Evolutionary conservation across 2,329 filamentous ascomycete genomes (phyloP), one percentile per base, ranked within the genome.

Genomic region (Sporothrix variecibatus): DNA sequence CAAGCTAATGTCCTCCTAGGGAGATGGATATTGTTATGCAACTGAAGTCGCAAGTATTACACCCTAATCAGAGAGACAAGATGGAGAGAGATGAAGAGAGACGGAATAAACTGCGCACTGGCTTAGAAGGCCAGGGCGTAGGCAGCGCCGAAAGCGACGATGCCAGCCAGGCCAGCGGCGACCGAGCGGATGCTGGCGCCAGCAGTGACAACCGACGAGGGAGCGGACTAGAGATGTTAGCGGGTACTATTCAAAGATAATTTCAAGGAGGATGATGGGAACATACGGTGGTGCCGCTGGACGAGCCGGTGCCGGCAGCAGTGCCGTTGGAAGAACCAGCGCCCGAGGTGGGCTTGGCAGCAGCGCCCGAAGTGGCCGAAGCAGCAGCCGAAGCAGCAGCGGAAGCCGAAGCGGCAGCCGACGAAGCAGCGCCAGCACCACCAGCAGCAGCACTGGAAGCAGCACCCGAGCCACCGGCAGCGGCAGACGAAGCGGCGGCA

Each of bases 101-200:
- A 11, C 40, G 40, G 40, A 43, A 6, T 2, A 49, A 17, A 20
- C 0, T 15, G 5, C 9, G 34, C 60, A 43, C 60, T 15, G 60
- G 73, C 69, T 75, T 76, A 77, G 51, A 74, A 68, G 11, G 71
- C 75, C 60, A 75, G 34, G 53, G 69, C 73, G 8, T 31, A 75
- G 12, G 71, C 75, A 38, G 71, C 75, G 34, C 75, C 76, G 12
- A 76, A 34, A 11, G 75, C 75, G 15, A 71, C 73, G 23, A 73
- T 58, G 9, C 73, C 75, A n/a, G 56, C 72, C 17, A 76, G 23
- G 64, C 75, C 74, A 20, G 70, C 67, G 11, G 56, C 72, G 11
- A 60, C 72, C 12, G 67, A 40, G 69, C 51, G 74, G 26, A 64
- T 51, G 43, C 11, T 71, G 68, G 76, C 74, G n/a, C 73, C 76